Evolutionary conservation across 2,329 filamentous ascomycete species (phyloP), one percentile per base, ranked within the genome.

Genomic region (Pseudogymnoascus sp.): DNA sequence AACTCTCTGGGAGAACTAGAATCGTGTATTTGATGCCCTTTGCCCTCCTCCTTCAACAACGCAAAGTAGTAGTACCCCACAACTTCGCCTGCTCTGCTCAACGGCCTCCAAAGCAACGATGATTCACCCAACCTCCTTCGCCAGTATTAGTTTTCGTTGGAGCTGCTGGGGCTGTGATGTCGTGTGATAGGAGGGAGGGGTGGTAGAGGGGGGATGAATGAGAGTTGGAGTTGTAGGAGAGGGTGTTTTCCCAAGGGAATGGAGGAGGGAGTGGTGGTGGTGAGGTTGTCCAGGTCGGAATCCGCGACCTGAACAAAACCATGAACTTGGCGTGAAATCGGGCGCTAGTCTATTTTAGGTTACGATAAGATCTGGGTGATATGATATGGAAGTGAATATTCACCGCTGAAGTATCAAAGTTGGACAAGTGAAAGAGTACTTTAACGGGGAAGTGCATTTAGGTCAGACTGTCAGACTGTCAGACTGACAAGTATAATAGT

Each of bases 11-110:
- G 66, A 71, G 69, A 73, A 71, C 70, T 72, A 73, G 72, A 71
- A 72, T 65, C 70, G 70, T 74, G 71, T 74, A 73, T 72, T 73
- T 66, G 70, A 73, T 70, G 69, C 69, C 64, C 70, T 68, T 66
- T 66, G 70, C 70, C 69, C 25, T 28, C 38, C 34, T 62, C 42
- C 34, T 36, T 36, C 38, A 62, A 16, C 16, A 28, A 18, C 21
- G 8, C 10, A 44, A 38, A 31, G 31, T 34, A 34, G 31, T 12
- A 23, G 31, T 40, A 42, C 34, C 34, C 21, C 34, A 18, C 59
- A 60, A 40, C 60, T 12, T 25, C 60, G 60, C 34, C 38, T 61
- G 60, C 18, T 21, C 34, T 61, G 60, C 28, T 21, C 34, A 7
- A 56, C 60, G 60, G 4, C 18, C 59, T 60, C 23, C 59, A 21